Percentiles rank a stretch among this genome's conserved stretches.
Evolutionary conservation across 495 filamentous ascomycete species (phyloP).

Genomic region (Podospora appendiculata): DNA sequence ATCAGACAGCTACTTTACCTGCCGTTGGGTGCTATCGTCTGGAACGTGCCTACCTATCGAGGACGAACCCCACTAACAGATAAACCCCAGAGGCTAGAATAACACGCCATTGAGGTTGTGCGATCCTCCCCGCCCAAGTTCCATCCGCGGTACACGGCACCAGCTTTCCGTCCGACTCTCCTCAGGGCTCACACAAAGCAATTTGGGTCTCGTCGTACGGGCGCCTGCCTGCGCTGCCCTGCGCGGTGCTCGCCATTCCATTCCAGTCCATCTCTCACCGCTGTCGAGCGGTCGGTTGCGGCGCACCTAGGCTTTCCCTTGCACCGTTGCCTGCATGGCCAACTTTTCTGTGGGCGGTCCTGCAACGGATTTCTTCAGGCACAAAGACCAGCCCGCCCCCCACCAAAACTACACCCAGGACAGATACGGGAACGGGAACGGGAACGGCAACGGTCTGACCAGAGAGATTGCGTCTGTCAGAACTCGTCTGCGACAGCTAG

Average conservation of each 20-base stretch:
- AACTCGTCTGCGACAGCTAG: no score
- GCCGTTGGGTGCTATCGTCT: neutral
- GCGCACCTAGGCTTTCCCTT: neutral
- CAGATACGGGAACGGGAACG: no score
- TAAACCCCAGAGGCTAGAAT: constrained; percentile 15
- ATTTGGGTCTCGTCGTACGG: neutral
- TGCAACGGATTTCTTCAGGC: neutral
- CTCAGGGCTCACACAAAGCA: neutral
- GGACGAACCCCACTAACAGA: constrained; percentile 28
- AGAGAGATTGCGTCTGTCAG: no score
- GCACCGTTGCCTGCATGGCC: neutral
- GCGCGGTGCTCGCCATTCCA: neutral
- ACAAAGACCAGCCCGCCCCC: neutral
- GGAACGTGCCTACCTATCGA: neutral
- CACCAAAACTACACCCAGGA: neutral
- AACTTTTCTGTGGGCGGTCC: neutral
- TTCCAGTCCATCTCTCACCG: constrained; percentile 1
- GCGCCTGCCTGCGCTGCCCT: neutral
- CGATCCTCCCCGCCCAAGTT: constrained; percentile 2
- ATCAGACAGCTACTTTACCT: no score
- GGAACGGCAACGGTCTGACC: no score
- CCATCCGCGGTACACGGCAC: constrained; percentile 16
- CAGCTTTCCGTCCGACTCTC: constrained; percentile 9
- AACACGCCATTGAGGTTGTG: constrained; percentile 16
- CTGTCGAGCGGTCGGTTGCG: constrained; percentile 1